Conservation (phyloP, 2,329 filamentous ascomycete species). For the Neurospora sp. region DNA sequence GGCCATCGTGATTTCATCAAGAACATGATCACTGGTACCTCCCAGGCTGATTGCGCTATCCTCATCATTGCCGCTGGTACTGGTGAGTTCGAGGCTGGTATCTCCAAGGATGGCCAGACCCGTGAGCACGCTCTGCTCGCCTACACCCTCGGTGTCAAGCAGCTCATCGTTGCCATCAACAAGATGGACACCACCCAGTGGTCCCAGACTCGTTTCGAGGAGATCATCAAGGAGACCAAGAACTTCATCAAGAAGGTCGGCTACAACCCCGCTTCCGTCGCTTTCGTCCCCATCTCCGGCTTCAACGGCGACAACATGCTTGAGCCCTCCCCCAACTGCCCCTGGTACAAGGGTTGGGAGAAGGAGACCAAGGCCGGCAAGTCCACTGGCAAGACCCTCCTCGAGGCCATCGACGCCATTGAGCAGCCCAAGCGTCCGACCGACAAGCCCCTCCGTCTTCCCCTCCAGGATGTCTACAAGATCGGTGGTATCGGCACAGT, state of each 20-base stretch:
- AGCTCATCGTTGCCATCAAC: constrained; percentile 99
- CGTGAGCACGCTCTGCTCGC: constrained; percentile 99
- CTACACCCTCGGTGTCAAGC: constrained; percentile 99
- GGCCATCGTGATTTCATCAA: constrained; percentile 99
- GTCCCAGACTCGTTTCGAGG: constrained; percentile 90
- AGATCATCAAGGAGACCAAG: constrained; percentile 99
- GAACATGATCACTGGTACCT: constrained; percentile 99
- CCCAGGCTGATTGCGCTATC: constrained; percentile 98
- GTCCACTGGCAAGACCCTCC: constrained; percentile 88
- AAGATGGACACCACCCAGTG: constrained; percentile 99
- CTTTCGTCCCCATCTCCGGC: constrained; percentile 99
- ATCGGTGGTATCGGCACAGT: constrained; percentile 99
- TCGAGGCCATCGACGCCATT: constrained; percentile 97
- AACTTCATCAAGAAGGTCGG: constrained; percentile 99
- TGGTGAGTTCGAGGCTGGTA: constrained; percentile 99
- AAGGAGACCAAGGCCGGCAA: constrained; percentile 92
- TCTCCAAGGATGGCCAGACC: constrained; percentile 99
- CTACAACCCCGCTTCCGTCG: constrained; percentile 98
- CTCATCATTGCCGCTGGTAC: constrained; percentile 99
- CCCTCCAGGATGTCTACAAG: constrained; percentile 99
- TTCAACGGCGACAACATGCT: constrained; percentile 99
- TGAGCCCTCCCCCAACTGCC: constrained; percentile 76
- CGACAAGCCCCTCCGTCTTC: constrained; percentile 99
- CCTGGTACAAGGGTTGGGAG: constrained; percentile 99
- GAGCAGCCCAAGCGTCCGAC: constrained; percentile 85